Evolutionary conservation across 2,329 filamentous ascomycete genomes (phyloP), one percentile per base, ranked within the genome.

Genomic region (Ilyonectria destructans): DNA sequence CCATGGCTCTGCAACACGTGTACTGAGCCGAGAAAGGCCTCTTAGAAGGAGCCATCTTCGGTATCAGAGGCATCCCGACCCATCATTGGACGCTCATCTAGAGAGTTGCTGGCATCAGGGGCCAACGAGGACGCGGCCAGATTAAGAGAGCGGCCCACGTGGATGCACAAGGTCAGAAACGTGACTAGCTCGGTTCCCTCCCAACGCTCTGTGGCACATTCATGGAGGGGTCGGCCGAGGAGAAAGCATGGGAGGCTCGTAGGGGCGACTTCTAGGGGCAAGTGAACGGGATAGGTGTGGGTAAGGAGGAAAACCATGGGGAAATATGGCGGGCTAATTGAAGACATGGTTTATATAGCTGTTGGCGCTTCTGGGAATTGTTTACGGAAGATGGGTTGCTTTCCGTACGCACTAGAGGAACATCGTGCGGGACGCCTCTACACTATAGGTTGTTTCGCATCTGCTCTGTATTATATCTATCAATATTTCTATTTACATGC

Each of bases 1-100:
- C 78, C 77, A 31, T 86, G 85, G 86, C 77, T 79, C 35, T 87
- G 85, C 73, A 85, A 86, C 69, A 66, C 76, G 21, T 87, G 85
- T 63, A 77, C 68, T 58, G 68, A 72, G 46, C 33, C 65, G 54
- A 71, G 56, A 55, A 67, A 65, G 54, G 65, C 75, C 65, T 74
- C 71, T 59, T 80, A 79, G 76, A 71, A 67, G 58, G 75, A 68
- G 74, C 71, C 58, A 52, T 68, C 71, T 45, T 62, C 58, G 61
- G 56, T 62, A 33, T 69, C 64, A 51, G 68, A 51, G 65, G 58
- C 62, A 37, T 35, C 60, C 35, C 49, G 57, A 51, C 35, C 13
- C 29, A 29, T n/a, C 57, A 51, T 46, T 55, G 37, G 21, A 58
- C 52, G 43, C 33, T 48, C 49, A 40, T n/a, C 17, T 40, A 37